Evolutionary conservation across 768 basidiomycete species (phyloP).

Genomic region (Lactarius deliciosus): DNA sequence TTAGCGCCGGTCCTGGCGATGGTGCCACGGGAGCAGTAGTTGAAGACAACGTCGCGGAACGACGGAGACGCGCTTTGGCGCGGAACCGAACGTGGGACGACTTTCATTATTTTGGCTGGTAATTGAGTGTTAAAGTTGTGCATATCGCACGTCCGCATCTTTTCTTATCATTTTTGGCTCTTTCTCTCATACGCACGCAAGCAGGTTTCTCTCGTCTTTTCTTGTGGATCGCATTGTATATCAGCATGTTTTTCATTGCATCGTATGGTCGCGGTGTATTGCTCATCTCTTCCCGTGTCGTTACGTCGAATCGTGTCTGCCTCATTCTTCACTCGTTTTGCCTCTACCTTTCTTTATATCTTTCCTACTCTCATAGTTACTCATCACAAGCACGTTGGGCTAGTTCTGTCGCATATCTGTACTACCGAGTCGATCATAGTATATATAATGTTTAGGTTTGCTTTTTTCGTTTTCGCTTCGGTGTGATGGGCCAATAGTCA

Average conservation of each 20-base stretch:
- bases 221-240: slow-evolving; percentile 26
- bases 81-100: slow-evolving; percentile 71
- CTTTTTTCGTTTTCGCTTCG: neutral
- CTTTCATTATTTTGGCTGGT: slow-evolving; percentile 68
- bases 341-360: slow-evolving; percentile 6
- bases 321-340: slow-evolving; percentile 9
- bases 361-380: slow-evolving; percentile 18
- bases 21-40: neutral
- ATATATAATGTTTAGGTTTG: slow-evolving; percentile 28
- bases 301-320: slow-evolving; percentile 3
- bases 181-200: slow-evolving; percentile 14
- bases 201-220: slow-evolving; percentile 12
- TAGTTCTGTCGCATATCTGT: slow-evolving; percentile 31
- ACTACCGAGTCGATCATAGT: slow-evolving; percentile 30
- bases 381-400: slow-evolving; percentile 29
- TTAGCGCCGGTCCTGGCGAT: neutral
- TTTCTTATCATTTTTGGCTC: slow-evolving; percentile 5
- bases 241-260: slow-evolving; percentile 24
- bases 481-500: neutral
- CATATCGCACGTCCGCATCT: slow-evolving; percentile 8
- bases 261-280: slow-evolving; percentile 17
- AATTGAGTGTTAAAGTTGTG: slow-evolving; percentile 12
- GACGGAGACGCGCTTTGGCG: slow-evolving; percentile 45
- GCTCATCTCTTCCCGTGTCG: slow-evolving; percentile 2
- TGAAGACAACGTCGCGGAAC: slow-evolving; percentile 7